Conservation (phyloP, 1,139 yeast species). For the Diutina rugosa region DNA sequence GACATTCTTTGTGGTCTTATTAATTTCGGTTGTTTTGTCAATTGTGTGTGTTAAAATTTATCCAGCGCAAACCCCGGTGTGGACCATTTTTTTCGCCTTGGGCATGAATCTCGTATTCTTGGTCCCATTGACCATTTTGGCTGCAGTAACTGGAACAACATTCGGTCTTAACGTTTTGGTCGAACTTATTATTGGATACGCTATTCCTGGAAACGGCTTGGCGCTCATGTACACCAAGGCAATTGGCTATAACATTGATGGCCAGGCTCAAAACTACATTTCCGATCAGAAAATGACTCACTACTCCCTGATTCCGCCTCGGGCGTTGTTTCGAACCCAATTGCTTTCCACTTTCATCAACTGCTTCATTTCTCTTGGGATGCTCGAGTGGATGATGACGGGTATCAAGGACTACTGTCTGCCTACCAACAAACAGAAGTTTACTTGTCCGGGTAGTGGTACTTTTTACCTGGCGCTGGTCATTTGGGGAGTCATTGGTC, state of each 20-base stretch:
- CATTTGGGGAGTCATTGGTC: constrained; percentile 59
- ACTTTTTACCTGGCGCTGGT: constrained; percentile 40
- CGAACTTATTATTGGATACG: constrained; percentile 50
- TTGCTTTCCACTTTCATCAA: constrained; percentile 29
- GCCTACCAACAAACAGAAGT: constrained; percentile 23
- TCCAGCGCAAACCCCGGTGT: constrained; percentile 38
- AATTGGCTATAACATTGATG: constrained; percentile 44
- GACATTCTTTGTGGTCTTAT: constrained; percentile 10
- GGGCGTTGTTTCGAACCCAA: constrained; percentile 49
- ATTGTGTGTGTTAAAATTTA: constrained; percentile 33
- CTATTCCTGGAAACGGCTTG: constrained; percentile 48
- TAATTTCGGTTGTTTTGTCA: constrained; percentile 11
- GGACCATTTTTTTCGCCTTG: constrained; percentile 46
- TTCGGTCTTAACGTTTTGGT: constrained; percentile 46
- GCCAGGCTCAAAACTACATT: constrained; percentile 46
- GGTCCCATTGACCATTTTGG: constrained; percentile 36
- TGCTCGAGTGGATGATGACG: constrained; percentile 34
- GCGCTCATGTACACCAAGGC: constrained; percentile 50
- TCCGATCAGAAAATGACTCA: constrained; percentile 48
- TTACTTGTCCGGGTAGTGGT: constrained; percentile 34
- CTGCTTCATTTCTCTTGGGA: constrained; percentile 37
- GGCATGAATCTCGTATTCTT: constrained; percentile 41
- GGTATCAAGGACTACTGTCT: constrained; percentile 31
- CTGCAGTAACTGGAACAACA: constrained; percentile 38
- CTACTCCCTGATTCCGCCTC: constrained; percentile 47